phyloP scores from a whole-genome alignment of 2,329 filamentous ascomycete species.

The Fusarium sp. region DNA sequence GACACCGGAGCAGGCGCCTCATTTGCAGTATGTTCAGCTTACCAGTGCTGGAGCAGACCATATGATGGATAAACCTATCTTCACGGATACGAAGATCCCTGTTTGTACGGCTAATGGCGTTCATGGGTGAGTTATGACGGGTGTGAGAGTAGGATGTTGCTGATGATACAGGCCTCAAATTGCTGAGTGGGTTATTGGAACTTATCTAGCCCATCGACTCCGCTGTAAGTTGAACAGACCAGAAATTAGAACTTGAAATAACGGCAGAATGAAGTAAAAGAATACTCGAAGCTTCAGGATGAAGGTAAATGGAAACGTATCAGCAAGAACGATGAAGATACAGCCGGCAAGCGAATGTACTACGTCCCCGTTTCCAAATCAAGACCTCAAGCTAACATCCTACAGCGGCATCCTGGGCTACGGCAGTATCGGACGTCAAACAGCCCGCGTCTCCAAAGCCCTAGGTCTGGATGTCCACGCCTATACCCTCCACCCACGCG shows the following conservation, averaged over 20 bases:
- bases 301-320: conserved; percentile 57
- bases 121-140: conserved; percentile 58
- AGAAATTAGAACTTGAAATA: not conserved
- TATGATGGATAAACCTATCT: conserved; percentile 59
- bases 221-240: conserved; percentile 51
- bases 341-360: conserved; percentile 63
- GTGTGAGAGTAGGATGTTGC: not conserved
- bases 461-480: conserved; percentile 80
- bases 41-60: conserved; percentile 66
- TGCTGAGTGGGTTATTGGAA: conserved; percentile 66
- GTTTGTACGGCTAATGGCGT: conserved; percentile 69
- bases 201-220: conserved; percentile 63
- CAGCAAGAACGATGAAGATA: conserved; percentile 32
- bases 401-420: conserved; percentile 65
- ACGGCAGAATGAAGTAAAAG: conserved; percentile 51
- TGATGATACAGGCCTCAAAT: conserved; percentile 62
- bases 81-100: conserved; percentile 60
- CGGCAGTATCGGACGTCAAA: conserved; percentile 65
- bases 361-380: conserved; percentile 18
- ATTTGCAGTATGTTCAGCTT: conserved; percentile 65
- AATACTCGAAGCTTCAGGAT: conserved; percentile 59
- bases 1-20: conserved; percentile 56
- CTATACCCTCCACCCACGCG: conserved; percentile 77
- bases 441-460: conserved; percentile 68
- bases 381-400: not conserved